Evolutionary conservation across 345 rosid species (phyloP), one percentile per base, ranked within the genome.

Genomic region (Crucihimalaya himalaica): DNA sequence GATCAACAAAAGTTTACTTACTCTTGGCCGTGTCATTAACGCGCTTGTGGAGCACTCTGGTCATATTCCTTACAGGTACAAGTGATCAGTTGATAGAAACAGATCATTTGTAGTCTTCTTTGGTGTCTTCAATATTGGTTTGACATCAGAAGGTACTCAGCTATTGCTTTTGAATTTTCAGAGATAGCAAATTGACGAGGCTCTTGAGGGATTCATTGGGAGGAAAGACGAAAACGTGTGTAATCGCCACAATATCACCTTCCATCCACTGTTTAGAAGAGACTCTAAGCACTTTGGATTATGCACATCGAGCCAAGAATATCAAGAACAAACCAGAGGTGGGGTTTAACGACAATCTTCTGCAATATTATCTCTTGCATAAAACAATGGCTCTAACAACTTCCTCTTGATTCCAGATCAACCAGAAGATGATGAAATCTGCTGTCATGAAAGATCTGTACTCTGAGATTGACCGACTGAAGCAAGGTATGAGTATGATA

Each of bases 391-490:
- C 8, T 58, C 48, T 76, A 52, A 40, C 46, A 34, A 27, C 16
- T 34, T 71, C 35, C 25, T 39, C 51, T 50, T 71, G 40, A 15
- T 77, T 54, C 72, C 92, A 94, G 98, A 80, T 96, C 68, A 96
- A 96, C 81, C 99, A 96, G 81, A 96, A 96, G 96, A 90, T 96
- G 98, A 92, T 96, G 99, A 96, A 96, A 85, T 81, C 98, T 75
- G 99, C 98, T 48, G 71, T 92, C 86, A 92, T 92, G 81, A 96
- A 92, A 82, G 98, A 92, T 86, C 72, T 96, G n/a, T 92, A 96
- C 73, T 90, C 94, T 76, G 96, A 96, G 83, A 96, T 96, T 81
- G 98, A 96, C 78, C 81, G 96, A 59, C 87, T 96, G 68, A 96
- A 92, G 83, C 98, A 96, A 89, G 99, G 99, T 92, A 63, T 48